Percentiles rank a stretch among this genome's conserved stretches.
These are phyloP conservation scores for Chalciporus pseudorubinellus DNA, from an alignment of 768 basidiomycete genomes.

Conservation along the genomic window DNA sequence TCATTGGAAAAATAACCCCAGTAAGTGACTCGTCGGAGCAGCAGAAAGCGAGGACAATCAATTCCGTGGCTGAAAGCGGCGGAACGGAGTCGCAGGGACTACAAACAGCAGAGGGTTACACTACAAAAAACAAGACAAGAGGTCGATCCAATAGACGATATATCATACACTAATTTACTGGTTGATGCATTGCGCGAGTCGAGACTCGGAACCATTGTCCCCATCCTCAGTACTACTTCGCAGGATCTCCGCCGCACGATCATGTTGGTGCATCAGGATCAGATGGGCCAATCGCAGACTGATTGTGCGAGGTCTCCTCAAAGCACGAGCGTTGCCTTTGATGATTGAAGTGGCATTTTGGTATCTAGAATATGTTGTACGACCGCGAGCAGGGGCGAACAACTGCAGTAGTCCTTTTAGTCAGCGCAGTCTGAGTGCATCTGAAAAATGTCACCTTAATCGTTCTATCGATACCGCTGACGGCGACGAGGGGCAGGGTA, in stretches of 20 bases:
- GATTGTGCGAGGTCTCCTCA: constrained; percentile 18
- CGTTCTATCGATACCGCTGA: constrained; percentile 83
- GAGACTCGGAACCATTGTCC: constrained; percentile 28
- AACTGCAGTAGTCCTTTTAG: constrained; percentile 41
- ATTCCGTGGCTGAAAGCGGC: not conserved
- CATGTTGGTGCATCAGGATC: constrained; percentile 32
- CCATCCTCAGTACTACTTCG: constrained; percentile 22
- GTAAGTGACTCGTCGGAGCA: constrained; percentile 1
- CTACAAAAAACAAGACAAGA: not conserved
- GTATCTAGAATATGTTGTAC: constrained; percentile 54
- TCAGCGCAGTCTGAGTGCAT: not conserved
- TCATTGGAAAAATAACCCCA: constrained; percentile 23
- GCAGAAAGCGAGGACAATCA: not conserved
- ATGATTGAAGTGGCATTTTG: constrained; percentile 54
- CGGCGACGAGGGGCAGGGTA: constrained; percentile 74
- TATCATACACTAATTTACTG: constrained; percentile 18
- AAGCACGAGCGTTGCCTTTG: constrained; percentile 46
- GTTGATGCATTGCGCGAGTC: constrained; percentile 27
- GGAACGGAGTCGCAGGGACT: too few species aligned
- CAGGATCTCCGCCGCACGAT: constrained; percentile 21
- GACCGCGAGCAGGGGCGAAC: constrained; percentile 55
- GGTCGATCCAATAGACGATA: not conserved
- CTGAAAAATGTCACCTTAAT: constrained; percentile 57
- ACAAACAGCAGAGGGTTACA: not conserved
- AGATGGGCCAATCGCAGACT: constrained; percentile 30